Evolutionary conservation across 257 asterid species (phyloP), one percentile per base, ranked within the genome.

Genomic region (Capsicum pubescens): DNA sequence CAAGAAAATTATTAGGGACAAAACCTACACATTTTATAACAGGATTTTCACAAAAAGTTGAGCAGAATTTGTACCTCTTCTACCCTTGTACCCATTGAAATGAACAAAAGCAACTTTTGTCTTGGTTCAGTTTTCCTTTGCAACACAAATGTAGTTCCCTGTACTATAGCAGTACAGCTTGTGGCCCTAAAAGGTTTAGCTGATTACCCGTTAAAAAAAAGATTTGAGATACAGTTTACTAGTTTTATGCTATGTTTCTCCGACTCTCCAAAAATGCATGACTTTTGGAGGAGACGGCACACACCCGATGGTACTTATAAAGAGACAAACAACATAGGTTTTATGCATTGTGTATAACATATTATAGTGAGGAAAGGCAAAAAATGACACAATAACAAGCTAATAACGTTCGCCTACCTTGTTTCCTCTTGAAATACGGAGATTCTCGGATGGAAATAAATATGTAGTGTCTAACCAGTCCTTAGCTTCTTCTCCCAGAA

Each of bases 101-200:
- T 92, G 83, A 87, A 88, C 7, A 92, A 91, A 55, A 95, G 80
- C 90, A 95, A 86, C 78, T 87, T 94, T 87, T 95, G 99, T 86
- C 98, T 90, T 46, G 89, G 88, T 44, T 92, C 98, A 19, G 92
- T 92, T 90, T 91, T 93, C 88, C 92, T 95, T 90, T 95, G 99
- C 92, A 95, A 92, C 87, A 95, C 99, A 87, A 95, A 95, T 42
- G 98, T 95, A 54, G 98, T 93, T 92, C 99, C 99, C 99, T 95
- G 98, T 94, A 91, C 97, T 93, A 92, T 86, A 93, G 46, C 92
- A 85, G 89, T 89, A 21, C 50, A 50, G 13, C 16, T 19, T 48
- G 44, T 74, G 21, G 61, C 13, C 80, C 61, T 74, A 50, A 74
- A 74, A 19, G 2, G 61, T 61, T 50, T 74, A 74, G 13, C 61